Evolutionary conservation across 441 rosid species (phyloP).

Genomic region (Euphorbia schlechtendalii): DNA sequence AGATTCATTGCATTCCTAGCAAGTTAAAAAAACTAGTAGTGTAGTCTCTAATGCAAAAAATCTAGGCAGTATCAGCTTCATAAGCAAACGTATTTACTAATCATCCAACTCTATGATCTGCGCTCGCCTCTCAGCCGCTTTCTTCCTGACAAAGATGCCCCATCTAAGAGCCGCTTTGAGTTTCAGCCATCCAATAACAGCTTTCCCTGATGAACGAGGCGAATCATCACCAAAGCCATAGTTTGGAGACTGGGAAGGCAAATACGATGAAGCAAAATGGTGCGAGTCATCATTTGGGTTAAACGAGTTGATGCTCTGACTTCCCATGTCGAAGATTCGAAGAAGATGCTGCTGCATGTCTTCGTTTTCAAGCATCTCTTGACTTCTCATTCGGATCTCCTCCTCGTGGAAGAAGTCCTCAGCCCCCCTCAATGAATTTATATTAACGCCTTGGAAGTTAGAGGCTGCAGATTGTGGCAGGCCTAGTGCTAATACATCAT

Average conservation of each 20-base stretch:
- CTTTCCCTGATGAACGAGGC: slow-evolving; percentile 67
- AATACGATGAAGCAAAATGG: slow-evolving; percentile 42
- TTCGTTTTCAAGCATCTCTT: slow-evolving; percentile 83
- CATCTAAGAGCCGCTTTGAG: slow-evolving; percentile 94
- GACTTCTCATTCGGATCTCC: slow-evolving; percentile 72
- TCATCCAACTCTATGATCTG: slow-evolving; percentile 72
- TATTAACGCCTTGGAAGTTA: slow-evolving; percentile 34
- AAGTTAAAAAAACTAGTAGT: slow-evolving; percentile 1
- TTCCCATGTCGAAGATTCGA: slow-evolving; percentile 59
- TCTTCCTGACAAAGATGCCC: slow-evolving; percentile 83
- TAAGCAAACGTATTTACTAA: slow-evolving; percentile 6
- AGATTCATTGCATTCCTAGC: slow-evolving; percentile 7
- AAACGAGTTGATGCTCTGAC: slow-evolving; percentile 39
- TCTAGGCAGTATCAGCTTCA: slow-evolving; percentile 18
- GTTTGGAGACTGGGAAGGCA: slow-evolving; percentile 40
- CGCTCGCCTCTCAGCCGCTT: slow-evolving; percentile 89
- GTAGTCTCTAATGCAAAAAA: slow-evolving; percentile 4
- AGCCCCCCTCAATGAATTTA: slow-evolving; percentile 37
- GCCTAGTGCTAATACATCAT: slow-evolving; percentile 37
- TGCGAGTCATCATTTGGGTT: slow-evolving; percentile 49
- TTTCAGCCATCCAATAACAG: slow-evolving; percentile 94
- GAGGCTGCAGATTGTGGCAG: slow-evolving; percentile 34
- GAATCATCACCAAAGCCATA: slow-evolving; percentile 46
- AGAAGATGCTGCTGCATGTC: slow-evolving; percentile 96
- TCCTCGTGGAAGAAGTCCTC: slow-evolving; percentile 70